Percentiles rank a stretch among this genome's conserved stretches.
Evolutionary conservation across 345 rosid genomes (phyloP).

Genomic region (Laguncularia racemosa): DNA sequence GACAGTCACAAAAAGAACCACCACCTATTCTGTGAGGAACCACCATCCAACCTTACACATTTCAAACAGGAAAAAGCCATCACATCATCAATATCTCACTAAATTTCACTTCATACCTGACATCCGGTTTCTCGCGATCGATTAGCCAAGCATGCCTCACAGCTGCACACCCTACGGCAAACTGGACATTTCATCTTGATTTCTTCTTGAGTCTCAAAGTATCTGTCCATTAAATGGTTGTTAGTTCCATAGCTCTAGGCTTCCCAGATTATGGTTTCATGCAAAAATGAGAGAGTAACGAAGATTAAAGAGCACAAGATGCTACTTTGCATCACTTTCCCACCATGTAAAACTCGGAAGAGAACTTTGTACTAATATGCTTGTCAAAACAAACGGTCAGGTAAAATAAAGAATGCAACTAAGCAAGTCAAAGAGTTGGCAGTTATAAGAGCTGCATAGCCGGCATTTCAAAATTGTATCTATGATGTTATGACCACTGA

Average conservation of each 20-base stretch:
- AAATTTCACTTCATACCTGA: slow-evolving; percentile 61
- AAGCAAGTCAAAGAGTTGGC: background rate
- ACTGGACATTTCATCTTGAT: slow-evolving; percentile 78
- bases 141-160: slow-evolving; percentile 59
- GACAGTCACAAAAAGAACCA: slow-evolving; percentile 10
- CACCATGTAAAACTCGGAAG: too few species aligned
- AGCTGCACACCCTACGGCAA: slow-evolving; percentile 73
- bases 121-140: slow-evolving; percentile 48
- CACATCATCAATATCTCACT: too few species aligned
- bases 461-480: too few species aligned
- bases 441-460: background rate
- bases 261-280: background rate
- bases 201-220: slow-evolving; percentile 58
- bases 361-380: too few species aligned
- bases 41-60: too few species aligned
- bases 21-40: background rate
- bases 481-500: too few species aligned
- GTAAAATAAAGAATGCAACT: too few species aligned
- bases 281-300: too few species aligned
- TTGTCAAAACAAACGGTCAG: too few species aligned
- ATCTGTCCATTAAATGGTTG: slow-evolving; percentile 36
- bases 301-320: too few species aligned
- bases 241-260: background rate
- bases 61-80: too few species aligned
- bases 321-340: too few species aligned